Conservation (phyloP, 1,284 basidiomycete genomes). For the Pseudomicrostroma phylloplanum region DNA sequence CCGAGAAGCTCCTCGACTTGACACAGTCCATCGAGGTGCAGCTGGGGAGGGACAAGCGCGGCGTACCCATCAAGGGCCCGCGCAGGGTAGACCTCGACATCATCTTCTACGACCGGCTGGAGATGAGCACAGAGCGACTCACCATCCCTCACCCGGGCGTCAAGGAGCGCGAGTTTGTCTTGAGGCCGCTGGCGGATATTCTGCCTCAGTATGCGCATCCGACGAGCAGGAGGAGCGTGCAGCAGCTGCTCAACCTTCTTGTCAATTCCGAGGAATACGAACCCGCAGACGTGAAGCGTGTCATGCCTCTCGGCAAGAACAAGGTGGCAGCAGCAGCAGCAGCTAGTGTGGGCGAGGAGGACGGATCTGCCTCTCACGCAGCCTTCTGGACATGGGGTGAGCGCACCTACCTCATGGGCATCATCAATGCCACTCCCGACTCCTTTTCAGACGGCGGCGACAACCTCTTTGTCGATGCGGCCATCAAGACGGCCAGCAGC, state of each 20-base stretch:
- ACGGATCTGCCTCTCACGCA: conserved; percentile 2
- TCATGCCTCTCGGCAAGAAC: conserved; percentile 17
- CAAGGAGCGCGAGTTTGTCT: conserved; percentile 80
- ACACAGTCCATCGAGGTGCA: conserved; percentile 69
- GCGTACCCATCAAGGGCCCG: conserved; percentile 70
- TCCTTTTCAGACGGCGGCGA: conserved; percentile 86
- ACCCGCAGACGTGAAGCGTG: conserved; percentile 23
- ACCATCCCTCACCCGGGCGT: conserved; percentile 78
- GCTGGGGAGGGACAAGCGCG: conserved; percentile 73
- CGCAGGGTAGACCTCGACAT: conserved; percentile 88
- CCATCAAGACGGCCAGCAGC: conserved; percentile 19
- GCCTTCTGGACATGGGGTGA: conserved; percentile 36
- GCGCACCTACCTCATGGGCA: conserved; percentile 77
- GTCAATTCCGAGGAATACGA: conserved; percentile 30
- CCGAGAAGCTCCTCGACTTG: conserved; percentile 61
- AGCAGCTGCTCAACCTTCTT: conserved; percentile 37
- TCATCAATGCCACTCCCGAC: conserved; percentile 89
- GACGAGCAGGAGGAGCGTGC: conserved; percentile 30
- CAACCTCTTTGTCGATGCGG: conserved; percentile 52
- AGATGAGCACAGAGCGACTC: conserved; percentile 66
- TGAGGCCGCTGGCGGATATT: conserved; percentile 73
- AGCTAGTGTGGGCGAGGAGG: conserved; percentile 4
- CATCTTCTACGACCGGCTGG: conserved; percentile 64
- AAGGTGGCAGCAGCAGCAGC: conserved; percentile 15
- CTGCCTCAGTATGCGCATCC: conserved; percentile 46